These are phyloP conservation scores for Prunus mongolica DNA, from an alignment of 306 rosid species.

Conservation along the genomic window DNA sequence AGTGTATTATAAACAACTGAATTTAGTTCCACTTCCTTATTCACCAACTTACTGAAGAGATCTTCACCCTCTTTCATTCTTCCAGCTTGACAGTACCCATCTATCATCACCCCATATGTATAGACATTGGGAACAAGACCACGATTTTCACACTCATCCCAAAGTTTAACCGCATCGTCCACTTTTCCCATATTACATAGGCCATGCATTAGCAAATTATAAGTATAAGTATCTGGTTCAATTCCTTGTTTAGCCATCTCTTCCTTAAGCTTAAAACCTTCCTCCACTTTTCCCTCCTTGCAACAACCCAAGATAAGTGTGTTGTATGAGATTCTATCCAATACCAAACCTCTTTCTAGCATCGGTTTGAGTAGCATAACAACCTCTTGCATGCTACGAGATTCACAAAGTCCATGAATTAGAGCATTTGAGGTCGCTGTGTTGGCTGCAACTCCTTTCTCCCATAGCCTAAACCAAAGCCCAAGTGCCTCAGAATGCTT, in stretches of 20 bases:
- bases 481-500: conserved; percentile 52
- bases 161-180: conserved; percentile 46
- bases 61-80: conserved; percentile 50
- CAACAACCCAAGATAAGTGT: conserved; percentile 63
- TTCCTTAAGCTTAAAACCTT: conserved; percentile 51
- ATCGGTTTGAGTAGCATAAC: conserved; percentile 34
- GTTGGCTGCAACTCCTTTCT: conserved; percentile 51
- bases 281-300: conserved; percentile 44
- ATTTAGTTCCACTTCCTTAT: conserved; percentile 51
- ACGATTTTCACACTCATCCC: conserved; percentile 42
- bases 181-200: conserved; percentile 53
- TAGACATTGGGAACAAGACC: conserved; percentile 56
- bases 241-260: conserved; percentile 52
- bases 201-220: conserved; percentile 57
- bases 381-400: conserved; percentile 45
- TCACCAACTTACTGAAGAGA: conserved; percentile 43
- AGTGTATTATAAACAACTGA: conserved; percentile 56
- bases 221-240: conserved; percentile 57
- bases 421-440: conserved; percentile 61
- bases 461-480: conserved; percentile 64
- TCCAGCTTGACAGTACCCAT: conserved; percentile 57
- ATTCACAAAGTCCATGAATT: conserved; percentile 59
- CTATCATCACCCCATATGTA: conserved; percentile 60
- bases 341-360: conserved; percentile 49
- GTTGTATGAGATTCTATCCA: conserved; percentile 65